A percentile compares a stretch with the other conserved stretches of the same genome.
Evolutionary conservation across 176 grass and related monocot genomes (phyloP).

Genomic region (Oryza meyeriana): DNA sequence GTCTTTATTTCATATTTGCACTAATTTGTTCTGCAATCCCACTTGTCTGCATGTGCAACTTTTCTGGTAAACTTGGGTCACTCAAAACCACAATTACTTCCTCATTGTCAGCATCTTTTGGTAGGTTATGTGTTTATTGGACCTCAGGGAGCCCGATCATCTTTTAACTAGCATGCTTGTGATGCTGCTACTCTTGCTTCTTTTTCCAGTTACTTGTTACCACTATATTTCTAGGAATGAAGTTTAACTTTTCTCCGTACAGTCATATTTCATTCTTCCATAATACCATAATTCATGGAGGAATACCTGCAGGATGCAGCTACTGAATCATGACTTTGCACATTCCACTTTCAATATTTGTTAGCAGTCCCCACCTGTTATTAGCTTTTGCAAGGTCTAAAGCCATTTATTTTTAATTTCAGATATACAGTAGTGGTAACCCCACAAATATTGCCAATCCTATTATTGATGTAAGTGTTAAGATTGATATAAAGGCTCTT

Average conservation of each 20-base stretch:
- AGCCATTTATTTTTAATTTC: constrained; percentile 26
- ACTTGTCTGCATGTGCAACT: neutral
- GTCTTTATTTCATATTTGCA: neutral
- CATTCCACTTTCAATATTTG: neutral
- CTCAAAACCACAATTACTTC: neutral
- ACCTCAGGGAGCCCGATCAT: neutral
- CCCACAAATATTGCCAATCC: constrained; percentile 99
- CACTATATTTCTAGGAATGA: neutral
- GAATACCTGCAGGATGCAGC: constrained; percentile 1
- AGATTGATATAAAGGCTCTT: constrained; percentile 91
- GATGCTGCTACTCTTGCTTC: neutral
- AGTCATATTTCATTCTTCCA: neutral
- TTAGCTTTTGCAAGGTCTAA: constrained; percentile 21
- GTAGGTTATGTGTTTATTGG: neutral
- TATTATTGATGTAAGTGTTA: constrained; percentile 87
- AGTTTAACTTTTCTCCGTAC: neutral
- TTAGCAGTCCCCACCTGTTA: neutral
- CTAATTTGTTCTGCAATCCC: neutral
- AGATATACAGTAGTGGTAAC: constrained; percentile 99
- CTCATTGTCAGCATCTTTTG: constrained; percentile 1
- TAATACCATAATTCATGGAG: neutral
- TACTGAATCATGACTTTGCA: neutral
- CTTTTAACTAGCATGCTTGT: neutral
- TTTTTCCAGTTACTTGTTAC: neutral
- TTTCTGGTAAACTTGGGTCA: neutral